phyloP scores from a whole-genome alignment of 1,284 basidiomycete genomes.

The Cerioporus squamosus region DNA sequence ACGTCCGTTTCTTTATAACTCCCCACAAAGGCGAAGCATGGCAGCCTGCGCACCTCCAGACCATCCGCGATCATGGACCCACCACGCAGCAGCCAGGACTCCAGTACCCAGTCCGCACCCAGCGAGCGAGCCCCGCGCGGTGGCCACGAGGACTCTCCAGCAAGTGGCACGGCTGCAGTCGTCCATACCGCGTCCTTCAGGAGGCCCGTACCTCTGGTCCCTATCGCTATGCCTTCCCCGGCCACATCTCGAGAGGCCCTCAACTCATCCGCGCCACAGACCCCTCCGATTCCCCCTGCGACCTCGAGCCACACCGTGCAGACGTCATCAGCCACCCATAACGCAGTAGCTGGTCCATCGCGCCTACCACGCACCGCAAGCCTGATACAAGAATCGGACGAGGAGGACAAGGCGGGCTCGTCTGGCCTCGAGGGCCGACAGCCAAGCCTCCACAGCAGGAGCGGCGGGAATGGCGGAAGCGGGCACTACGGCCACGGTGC shows the following conservation, averaged over 20 bases:
- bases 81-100: constrained; percentile 2
- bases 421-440: background rate
- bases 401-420: constrained; percentile 6
- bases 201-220: constrained; percentile 8
- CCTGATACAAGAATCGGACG: constrained; percentile 6
- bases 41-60: background rate
- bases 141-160: background rate
- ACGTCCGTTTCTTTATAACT: background rate
- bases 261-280: constrained; percentile 4
- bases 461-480: constrained; percentile 1
- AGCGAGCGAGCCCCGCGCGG: constrained; percentile 5
- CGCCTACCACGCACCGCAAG: background rate
- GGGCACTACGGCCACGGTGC: background rate
- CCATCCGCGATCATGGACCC: background rate
- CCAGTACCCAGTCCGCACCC: constrained; percentile 2
- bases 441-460: background rate
- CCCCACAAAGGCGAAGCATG: background rate
- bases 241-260: background rate
- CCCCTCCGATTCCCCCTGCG: constrained; percentile 7
- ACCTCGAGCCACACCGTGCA: background rate
- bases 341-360: constrained; percentile 17
- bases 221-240: constrained; percentile 13
- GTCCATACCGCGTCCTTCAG: constrained; percentile 8
- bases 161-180: background rate
- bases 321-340: background rate